Base-by-base conservation (phyloP, 441 rosid genomes). In the Dalechampia spathulata region DNA sequence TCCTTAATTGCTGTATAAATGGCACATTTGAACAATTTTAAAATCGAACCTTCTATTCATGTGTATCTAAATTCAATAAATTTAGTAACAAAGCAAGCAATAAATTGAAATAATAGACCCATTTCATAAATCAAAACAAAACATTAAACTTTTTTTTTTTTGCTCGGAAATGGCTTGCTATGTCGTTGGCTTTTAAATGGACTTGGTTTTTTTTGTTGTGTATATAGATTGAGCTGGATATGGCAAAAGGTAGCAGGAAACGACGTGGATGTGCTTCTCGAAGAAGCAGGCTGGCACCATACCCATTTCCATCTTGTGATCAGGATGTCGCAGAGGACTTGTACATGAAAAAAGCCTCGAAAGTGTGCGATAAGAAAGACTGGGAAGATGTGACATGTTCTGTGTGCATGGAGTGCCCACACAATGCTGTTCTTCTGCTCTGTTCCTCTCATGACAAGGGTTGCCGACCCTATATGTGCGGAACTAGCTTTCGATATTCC, bases 401-500 rank as follows among this genome's bases (percentile, higher is more conserved):
- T 16, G 97, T 89, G 62, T 92, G 99, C 73, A 89, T 92, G 96
- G 99, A 92, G 75, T 84, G 76, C 64, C 99, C 99, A 0, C 99
- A 92, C 72, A 89, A 89, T 46, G 97, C 96, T 57, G 99, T 92
- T 69, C 97, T 92, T 68, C 86, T 92, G 40, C 94, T 92, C 44
- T 92, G 99, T 68, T 89, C 99, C 47, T 92, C 99, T 50, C 83
- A 92, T 55, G 96, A 92, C 68, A 92, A 85, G 65, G 99, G 99
- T 38, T 92, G 99, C 48, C 95, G 90, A 30, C 94, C 99, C 55
- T 89, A 83, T 69, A 92, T 92, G 99, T 92, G 99, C 69, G 97
- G 88, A 65, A 92, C 99, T 39, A 92, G 99, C 74, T 86, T 81
- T 63, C 86, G 99, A 0, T 92, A 84, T 55, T 92, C 99, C 15